Conservation (phyloP, 768 basidiomycete genomes). For the Lactarius deliciosus region DNA sequence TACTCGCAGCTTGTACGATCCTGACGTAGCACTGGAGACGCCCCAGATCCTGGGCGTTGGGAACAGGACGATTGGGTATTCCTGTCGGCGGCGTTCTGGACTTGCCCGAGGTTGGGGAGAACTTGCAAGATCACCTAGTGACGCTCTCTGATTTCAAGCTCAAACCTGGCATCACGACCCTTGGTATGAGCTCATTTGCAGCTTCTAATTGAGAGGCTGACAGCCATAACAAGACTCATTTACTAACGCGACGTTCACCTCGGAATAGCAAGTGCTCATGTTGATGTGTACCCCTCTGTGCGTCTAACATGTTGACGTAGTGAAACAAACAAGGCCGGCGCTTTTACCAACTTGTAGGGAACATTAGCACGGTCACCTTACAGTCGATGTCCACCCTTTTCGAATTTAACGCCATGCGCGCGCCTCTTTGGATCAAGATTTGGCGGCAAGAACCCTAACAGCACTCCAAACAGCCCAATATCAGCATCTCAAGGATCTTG, state of each 20-base stretch:
- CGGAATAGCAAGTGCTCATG: conserved; percentile 15
- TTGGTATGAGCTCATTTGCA: conserved; percentile 16
- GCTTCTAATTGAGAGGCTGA: conserved; percentile 2
- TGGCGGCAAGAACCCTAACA: conserved; percentile 16
- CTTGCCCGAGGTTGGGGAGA: conserved; percentile 29
- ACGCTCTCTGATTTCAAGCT: conserved; percentile 28
- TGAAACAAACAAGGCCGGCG: conserved; percentile 15
- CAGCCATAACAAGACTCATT: conserved; percentile 16
- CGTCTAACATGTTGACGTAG: conserved; percentile 13
- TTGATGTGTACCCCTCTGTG: background rate
- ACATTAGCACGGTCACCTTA: conserved; percentile 23
- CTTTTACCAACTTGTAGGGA: conserved; percentile 23
- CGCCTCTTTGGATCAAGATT: conserved; percentile 19
- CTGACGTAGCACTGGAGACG: conserved; percentile 26
- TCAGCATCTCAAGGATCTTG: conserved; percentile 20
- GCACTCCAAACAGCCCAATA: conserved; percentile 24
- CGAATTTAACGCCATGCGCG: conserved; percentile 28
- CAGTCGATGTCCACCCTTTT: conserved; percentile 23
- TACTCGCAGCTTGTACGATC: background rate
- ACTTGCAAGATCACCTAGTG: conserved; percentile 29
- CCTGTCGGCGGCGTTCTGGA: conserved; percentile 22
- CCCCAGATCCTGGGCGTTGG: conserved; percentile 31
- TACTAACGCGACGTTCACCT: conserved; percentile 21
- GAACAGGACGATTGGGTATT: conserved; percentile 20
- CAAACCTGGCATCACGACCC: conserved; percentile 21